Evolutionary conservation across 2,329 filamentous ascomycete species (phyloP), one percentile per base, ranked within the genome.

Genomic region (Bipolaris bicolor): DNA sequence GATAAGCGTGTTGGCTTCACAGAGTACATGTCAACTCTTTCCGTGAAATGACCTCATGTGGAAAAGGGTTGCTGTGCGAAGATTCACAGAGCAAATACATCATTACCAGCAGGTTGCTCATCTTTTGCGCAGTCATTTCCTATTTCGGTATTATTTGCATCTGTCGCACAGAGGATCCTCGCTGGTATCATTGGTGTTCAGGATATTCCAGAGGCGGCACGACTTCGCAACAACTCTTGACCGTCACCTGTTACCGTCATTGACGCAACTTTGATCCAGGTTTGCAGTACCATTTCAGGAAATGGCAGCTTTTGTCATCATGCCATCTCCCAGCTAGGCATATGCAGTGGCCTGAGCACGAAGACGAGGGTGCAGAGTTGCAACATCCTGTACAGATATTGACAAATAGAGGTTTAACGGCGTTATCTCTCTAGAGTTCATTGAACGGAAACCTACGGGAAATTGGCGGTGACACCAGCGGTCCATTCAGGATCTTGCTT

Each of bases 361-460:
- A 37, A 11, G 43, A 15, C 15, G 49, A 22, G 29, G 18, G 16
- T n/a, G 40, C 16, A 22, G 7, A 41, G 31, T 31, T 11, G 20
- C 22, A 18, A 37, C 26, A 5, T 22, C 11, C 11, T 41, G 11
- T 11, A 33, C 26, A 33, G 29, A 1, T 33, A 24, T 36, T 47
- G 33, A 43, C 43, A 34, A 20, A 39, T 39, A 11, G 15, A 15
- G 11, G 5, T 15, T 39, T 20, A 26, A 9, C 36, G 34, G 5
- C n/a, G 15, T 34, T 31, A 26, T 26, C 26, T 22, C 16, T 36
- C 11, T 22, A 39, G 15, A 13, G 15, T 33, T 22, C 26, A 34
- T 29, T n/a, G 3, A 33, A 49, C 49, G 44, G 49, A n/a, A 43
- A 44, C 36, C 36, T 13, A 48, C 55, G 53, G 31, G n/a, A 10